phyloP scores from a whole-genome alignment of 139 green algal species.

The Axilococcus clingmanii region DNA sequence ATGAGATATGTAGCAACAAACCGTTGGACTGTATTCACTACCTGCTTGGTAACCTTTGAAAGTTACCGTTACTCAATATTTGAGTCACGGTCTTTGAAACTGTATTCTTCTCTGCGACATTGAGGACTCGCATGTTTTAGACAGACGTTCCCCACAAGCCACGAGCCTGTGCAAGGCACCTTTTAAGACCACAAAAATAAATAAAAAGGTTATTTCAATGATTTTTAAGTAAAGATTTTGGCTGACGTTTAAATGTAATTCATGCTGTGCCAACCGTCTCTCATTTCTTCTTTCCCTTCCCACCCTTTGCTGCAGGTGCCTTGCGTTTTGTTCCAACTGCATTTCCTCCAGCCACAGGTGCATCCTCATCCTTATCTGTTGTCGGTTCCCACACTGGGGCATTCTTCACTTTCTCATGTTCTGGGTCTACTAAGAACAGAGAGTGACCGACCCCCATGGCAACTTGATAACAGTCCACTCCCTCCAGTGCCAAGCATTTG shows the following conservation, averaged over 20 bases:
- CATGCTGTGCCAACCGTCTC: not conserved
- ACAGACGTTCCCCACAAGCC: too few species aligned
- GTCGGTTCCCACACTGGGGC: slow-evolving; percentile 22
- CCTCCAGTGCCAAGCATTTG: slow-evolving; percentile 62
- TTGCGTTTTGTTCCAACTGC: slow-evolving; percentile 27
- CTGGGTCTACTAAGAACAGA: slow-evolving; percentile 65
- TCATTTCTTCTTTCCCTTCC: slow-evolving; percentile 15
- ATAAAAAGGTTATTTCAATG: slow-evolving; percentile 1
- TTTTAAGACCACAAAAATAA: not conserved
- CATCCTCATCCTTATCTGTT: slow-evolving; percentile 5
- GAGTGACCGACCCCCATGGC: slow-evolving; percentile 66
- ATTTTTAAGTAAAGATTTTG: not conserved
- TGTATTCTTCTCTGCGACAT: slow-evolving; percentile 94
- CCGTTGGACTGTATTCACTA: too few species aligned
- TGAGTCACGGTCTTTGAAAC: slow-evolving; percentile 74
- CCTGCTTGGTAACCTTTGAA: too few species aligned
- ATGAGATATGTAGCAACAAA: too few species aligned
- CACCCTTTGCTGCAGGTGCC: slow-evolving; percentile 3
- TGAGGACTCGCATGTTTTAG: too few species aligned
- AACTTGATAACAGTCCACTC: slow-evolving; percentile 39
- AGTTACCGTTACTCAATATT: slow-evolving; percentile 55
- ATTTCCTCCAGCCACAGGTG: not conserved
- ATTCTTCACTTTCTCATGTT: slow-evolving; percentile 14
- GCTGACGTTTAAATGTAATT: not conserved
- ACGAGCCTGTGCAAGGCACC: too few species aligned